phyloP scores from a whole-genome alignment of 2,329 filamentous ascomycete species.

The Clonostachys chloroleuca region DNA sequence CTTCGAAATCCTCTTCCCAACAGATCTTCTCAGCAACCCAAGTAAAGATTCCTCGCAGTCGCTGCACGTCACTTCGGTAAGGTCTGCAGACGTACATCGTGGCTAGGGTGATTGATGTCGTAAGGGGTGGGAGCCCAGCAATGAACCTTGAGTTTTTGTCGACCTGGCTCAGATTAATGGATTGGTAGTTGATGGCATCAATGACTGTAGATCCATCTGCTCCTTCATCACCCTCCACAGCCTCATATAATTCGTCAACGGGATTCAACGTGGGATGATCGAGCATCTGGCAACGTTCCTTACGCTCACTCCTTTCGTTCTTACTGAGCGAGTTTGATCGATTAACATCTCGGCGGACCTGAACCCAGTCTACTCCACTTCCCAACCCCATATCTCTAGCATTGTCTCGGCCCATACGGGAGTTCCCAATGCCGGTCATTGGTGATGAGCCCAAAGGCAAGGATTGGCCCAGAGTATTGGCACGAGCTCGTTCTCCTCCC shows the following conservation, averaged over 20 bases:
- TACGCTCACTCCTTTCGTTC: slow-evolving; percentile 79
- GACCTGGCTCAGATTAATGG: slow-evolving; percentile 77
- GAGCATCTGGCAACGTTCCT: slow-evolving; percentile 90
- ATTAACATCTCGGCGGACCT: slow-evolving; percentile 92
- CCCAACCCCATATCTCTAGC: slow-evolving; percentile 68
- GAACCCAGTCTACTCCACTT: slow-evolving; percentile 80
- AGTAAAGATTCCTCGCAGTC: slow-evolving; percentile 89
- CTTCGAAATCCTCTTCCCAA: slow-evolving; percentile 94
- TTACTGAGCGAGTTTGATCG: slow-evolving; percentile 88
- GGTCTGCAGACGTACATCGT: slow-evolving; percentile 92
- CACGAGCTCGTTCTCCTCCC: slow-evolving; percentile 31
- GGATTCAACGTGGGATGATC: slow-evolving; percentile 85
- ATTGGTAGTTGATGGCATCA: slow-evolving; percentile 76
- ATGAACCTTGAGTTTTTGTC: slow-evolving; percentile 96
- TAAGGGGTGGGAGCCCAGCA: slow-evolving; percentile 74
- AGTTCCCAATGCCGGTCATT: slow-evolving; percentile 24
- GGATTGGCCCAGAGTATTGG: slow-evolving; percentile 35
- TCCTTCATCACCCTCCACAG: slow-evolving; percentile 84
- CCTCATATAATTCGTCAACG: slow-evolving; percentile 82
- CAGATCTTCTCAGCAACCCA: slow-evolving; percentile 94
- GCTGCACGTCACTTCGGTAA: slow-evolving; percentile 89
- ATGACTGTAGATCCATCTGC: slow-evolving; percentile 79
- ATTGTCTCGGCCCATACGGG: slow-evolving; percentile 38
- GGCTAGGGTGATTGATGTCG: slow-evolving; percentile 76
- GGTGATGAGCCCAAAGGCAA: slow-evolving; percentile 30